Evolutionary conservation across 441 rosid genomes (phyloP).

Genomic region (Aleurites moluccanus): DNA sequence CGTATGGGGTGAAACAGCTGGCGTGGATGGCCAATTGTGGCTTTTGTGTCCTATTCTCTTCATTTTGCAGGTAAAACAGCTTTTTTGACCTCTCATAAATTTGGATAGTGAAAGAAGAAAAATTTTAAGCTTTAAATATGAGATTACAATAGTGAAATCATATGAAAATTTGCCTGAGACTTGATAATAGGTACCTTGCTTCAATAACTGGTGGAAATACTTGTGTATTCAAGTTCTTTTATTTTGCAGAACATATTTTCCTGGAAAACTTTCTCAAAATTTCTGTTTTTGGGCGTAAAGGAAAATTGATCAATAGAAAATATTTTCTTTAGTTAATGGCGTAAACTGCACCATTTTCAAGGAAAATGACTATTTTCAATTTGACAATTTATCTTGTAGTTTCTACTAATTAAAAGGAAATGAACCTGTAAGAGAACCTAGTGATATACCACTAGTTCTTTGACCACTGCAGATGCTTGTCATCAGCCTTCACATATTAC

Average conservation of each 20-base stretch:
- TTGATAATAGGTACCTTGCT: neutral
- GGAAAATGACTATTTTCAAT: neutral
- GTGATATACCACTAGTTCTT: neutral
- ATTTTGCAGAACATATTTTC: neutral
- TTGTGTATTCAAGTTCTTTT: neutral
- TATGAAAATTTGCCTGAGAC: neutral
- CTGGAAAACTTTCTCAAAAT: neutral
- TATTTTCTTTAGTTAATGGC: neutral
- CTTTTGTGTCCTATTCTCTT: constrained; percentile 88
- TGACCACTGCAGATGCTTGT: neutral
- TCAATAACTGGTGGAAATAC: neutral
- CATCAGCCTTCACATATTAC: too few relatives aligned
- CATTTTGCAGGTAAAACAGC: constrained; percentile 66
- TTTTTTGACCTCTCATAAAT: neutral
- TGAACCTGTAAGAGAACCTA: neutral
- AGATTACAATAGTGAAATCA: neutral
- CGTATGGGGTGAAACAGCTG: constrained; percentile 99
- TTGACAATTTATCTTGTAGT: neutral
- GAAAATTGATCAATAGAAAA: neutral
- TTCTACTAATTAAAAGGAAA: neutral
- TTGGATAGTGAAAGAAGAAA: neutral
- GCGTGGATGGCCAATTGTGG: constrained; percentile 95
- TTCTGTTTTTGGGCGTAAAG: neutral
- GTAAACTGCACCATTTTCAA: neutral
- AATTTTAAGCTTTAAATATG: neutral